Percentiles rank a stretch among this genome's conserved stretches.
Evolutionary conservation across 2,329 filamentous ascomycete genomes (phyloP).

Genomic region (Ophiocordyceps camponoti-floridani): DNA sequence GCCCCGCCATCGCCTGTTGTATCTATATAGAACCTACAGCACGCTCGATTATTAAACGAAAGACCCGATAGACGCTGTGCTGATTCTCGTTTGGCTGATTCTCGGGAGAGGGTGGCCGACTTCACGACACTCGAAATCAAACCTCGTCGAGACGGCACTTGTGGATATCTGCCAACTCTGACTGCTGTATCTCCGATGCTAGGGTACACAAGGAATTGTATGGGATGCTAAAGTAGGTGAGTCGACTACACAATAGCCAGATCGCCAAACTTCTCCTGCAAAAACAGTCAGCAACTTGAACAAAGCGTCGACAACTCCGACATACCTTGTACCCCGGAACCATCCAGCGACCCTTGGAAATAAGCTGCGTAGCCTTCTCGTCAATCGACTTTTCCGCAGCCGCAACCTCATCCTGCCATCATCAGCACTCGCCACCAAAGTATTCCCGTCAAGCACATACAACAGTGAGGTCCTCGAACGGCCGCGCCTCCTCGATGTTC

Average conservation of each 20-base stretch:
- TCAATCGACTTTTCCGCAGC: slow-evolving; percentile 92
- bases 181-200: slow-evolving; percentile 47
- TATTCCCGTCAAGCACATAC: slow-evolving; percentile 38
- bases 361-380: slow-evolving; percentile 85
- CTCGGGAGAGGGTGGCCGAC: too few species aligned
- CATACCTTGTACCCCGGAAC: slow-evolving; percentile 97
- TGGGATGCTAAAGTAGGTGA: slow-evolving; percentile 12
- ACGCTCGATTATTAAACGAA: not conserved
- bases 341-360: slow-evolving; percentile 95
- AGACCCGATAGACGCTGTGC: not conserved
- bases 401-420: slow-evolving; percentile 72
- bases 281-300: slow-evolving; percentile 23
- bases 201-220: slow-evolving; percentile 40
- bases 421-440: not conserved
- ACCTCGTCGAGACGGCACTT: not conserved
- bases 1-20: too few species aligned
- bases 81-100: too few species aligned
- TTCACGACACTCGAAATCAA: too few species aligned
- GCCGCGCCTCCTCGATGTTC: slow-evolving; percentile 92
- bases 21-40: too few species aligned
- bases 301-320: slow-evolving; percentile 1
- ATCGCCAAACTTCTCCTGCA: slow-evolving; percentile 96
- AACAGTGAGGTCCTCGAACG: slow-evolving; percentile 94
- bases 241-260: slow-evolving; percentile 72
- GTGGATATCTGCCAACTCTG: slow-evolving; percentile 7